Evolutionary conservation across 305 asterid species (phyloP).

Genomic region (Solanum aculeatissimum): DNA sequence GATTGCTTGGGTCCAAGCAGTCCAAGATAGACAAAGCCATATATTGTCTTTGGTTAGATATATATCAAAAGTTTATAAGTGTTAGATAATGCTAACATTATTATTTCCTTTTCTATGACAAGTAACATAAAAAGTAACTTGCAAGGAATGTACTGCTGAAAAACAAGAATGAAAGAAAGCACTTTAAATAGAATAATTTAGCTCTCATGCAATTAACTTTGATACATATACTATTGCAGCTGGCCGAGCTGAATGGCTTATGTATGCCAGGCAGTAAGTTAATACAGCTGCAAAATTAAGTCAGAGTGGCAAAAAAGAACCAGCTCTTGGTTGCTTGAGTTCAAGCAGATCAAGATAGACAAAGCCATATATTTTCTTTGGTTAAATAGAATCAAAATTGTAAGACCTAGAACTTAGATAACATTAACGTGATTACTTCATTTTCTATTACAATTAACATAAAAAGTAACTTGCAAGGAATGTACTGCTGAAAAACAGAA

Average conservation of each 20-base stretch:
- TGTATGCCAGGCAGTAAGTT: conserved; percentile 12
- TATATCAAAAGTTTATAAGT: background rate
- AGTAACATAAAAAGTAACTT: background rate
- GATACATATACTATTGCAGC: conserved; percentile 1
- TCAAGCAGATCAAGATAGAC: conserved; percentile 8
- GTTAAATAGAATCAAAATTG: background rate
- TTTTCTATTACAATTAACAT: background rate
- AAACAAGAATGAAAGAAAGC: background rate
- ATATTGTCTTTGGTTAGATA: background rate
- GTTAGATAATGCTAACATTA: background rate
- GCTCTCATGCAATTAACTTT: background rate
- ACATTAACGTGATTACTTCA: background rate
- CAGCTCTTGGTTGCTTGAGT: conserved; percentile 18
- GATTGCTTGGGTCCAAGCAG: conserved; percentile 12
- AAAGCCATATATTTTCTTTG: conserved; percentile 2
- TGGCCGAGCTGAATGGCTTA: conserved; percentile 22
- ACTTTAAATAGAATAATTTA: background rate
- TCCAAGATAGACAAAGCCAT: conserved; percentile 14
- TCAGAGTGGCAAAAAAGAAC: background rate
- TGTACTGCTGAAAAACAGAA: background rate
- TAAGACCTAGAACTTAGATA: background rate
- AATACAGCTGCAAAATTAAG: conserved; percentile 9
- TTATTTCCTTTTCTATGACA: background rate
- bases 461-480: background rate
- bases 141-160: background rate